phyloP scores from a whole-genome alignment of 2,329 filamentous ascomycete species.

The Huntiella decipiens region DNA sequence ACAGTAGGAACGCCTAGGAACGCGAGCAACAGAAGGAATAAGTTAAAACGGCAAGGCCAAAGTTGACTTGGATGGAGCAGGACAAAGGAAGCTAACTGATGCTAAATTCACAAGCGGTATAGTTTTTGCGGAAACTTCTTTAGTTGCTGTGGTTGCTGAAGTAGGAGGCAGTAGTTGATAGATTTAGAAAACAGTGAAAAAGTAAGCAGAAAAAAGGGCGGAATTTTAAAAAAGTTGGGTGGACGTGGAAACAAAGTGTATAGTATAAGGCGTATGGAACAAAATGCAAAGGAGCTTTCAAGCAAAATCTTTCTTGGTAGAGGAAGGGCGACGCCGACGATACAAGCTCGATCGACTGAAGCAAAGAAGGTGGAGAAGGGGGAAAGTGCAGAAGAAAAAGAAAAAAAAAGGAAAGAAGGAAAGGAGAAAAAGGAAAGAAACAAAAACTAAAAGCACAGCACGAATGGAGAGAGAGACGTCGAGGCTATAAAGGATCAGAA shows the following conservation, averaged over 20 bases:
- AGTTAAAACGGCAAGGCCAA: too few species aligned
- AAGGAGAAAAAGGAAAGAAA: constrained; percentile 17
- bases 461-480: constrained; percentile 16
- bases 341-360: constrained; percentile 16
- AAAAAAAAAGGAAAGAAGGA: constrained; percentile 17
- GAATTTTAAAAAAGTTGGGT: too few species aligned
- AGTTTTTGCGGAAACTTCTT: too few species aligned
- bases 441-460: constrained; percentile 13
- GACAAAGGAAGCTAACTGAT: too few species aligned
- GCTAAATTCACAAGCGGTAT: too few species aligned
- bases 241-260: constrained; percentile 12
- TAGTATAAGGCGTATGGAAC: constrained; percentile 10
- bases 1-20: too few species aligned
- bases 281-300: constrained; percentile 13
- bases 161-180: background rate
- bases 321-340: constrained; percentile 17
- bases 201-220: background rate
- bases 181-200: constrained; percentile 5
- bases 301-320: constrained; percentile 12
- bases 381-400: constrained; percentile 17
- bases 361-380: constrained; percentile 18
- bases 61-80: too few species aligned
- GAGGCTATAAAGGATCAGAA: background rate
- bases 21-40: too few species aligned
- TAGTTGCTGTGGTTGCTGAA: too few species aligned